Evolutionary conservation across 371 early-diverging fungal genomes (phyloP), one percentile per base, ranked within the genome.

Genomic region (Umbelopsis sp.): DNA sequence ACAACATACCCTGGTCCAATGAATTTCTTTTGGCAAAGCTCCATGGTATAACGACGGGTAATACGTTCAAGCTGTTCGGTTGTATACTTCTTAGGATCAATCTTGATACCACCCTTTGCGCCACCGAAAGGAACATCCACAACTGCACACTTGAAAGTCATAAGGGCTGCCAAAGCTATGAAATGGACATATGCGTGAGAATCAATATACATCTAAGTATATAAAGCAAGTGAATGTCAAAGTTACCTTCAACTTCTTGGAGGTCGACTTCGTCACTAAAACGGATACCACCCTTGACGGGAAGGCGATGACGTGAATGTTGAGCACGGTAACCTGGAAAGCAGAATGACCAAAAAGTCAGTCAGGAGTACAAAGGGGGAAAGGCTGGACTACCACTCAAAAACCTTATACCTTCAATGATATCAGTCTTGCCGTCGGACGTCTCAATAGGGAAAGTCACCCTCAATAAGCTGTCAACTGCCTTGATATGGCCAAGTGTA

Each of bases 131-230:
- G 95, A 66, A 95, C 96, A 80, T 95, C 95, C 32, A 95, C 94
- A 41, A 95, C 92, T 50, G 96, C 96, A 80, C 94, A 94, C 82
- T 95, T 95, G 83, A 88, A 95, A 25, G 96, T 95, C 96, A 95
- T 95, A 65, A 92, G 78, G 14, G 91, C 86, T 22, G 90, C 90
- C 76, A 90, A 74, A 51, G 90, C 90, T 82, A 70, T 11, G 4
- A 22, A 16, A 11, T 38, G 1, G 50, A 63, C 45, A 16, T 68
- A 35, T 16, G 29, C 0, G 22, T 8, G 12, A 29, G 11, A 50
- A 9, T 18, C 22, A 25, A 25, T 51, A 25, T 25, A 12, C 25
- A 51, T 1, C 52, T 3, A 24, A 1, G 18, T 57, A 16, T 57
- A 25, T 4, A 14, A 32, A 57, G 32, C 3, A 8, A 9, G 18